phyloP scores from a whole-genome alignment of 2,329 filamentous ascomycete species.

The Ophiostoma angusticollis region DNA sequence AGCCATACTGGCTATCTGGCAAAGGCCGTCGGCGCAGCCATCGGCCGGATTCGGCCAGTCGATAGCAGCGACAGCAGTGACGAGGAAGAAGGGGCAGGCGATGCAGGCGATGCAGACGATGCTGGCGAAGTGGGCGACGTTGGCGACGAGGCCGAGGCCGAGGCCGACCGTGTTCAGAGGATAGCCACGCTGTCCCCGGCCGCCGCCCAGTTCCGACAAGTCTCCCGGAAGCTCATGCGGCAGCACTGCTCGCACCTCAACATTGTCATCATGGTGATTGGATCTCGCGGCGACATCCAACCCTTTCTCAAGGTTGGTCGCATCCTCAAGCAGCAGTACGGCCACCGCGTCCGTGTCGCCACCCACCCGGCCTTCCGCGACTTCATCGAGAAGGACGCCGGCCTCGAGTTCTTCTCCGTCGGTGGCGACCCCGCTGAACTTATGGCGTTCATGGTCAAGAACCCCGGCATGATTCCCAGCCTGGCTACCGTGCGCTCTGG shows the following conservation, averaged over 20 bases:
- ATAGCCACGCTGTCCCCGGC: constrained; percentile 4
- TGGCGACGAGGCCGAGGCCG: background rate
- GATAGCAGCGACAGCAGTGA: constrained; percentile 16
- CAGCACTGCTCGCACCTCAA: constrained; percentile 44
- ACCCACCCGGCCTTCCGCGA: constrained; percentile 67
- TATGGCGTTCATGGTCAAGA: constrained; percentile 85
- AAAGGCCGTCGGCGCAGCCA: constrained; percentile 55
- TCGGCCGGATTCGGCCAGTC: constrained; percentile 39
- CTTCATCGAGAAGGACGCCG: constrained; percentile 59
- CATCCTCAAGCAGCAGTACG: constrained; percentile 55
- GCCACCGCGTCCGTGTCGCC: constrained; percentile 64
- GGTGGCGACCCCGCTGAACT: constrained; percentile 69
- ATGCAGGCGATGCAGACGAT: no score
- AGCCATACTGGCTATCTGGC: constrained; percentile 58
- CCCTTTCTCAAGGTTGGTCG: constrained; percentile 67
- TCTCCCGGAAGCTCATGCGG: constrained; percentile 14
- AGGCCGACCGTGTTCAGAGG: background rate
- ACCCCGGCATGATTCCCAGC: constrained; percentile 63
- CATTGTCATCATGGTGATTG: constrained; percentile 75
- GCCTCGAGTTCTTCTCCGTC: constrained; percentile 68
- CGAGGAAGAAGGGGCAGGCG: background rate
- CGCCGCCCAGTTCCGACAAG: constrained; percentile 14
- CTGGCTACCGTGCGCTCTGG: constrained; percentile 60
- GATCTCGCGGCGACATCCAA: constrained; percentile 67
- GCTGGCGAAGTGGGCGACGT: background rate